Evolutionary conservation across 164 flowering plant genomes (phyloP), one percentile per base, ranked within the genome.

Genomic region (Sedum album): DNA sequence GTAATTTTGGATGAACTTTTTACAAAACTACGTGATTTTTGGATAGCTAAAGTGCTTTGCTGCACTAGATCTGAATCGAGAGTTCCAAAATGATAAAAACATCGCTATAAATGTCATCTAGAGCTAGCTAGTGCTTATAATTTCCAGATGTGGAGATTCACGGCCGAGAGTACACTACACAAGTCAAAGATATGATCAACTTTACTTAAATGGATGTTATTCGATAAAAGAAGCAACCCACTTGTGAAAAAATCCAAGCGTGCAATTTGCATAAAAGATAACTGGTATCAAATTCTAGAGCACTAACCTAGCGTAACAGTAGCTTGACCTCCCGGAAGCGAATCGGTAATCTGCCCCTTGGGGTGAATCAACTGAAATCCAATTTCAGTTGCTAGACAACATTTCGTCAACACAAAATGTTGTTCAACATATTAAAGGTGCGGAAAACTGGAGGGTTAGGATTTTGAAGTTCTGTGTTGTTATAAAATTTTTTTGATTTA

Each of bases 121-220:
- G n/a, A n/a, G n/a, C n/a, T n/a, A 35, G 38, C 31, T 26, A 55
- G 61, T 14, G 31, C 18, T 1, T 55, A 55, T 26, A 9, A 26
- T 11, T 55, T 1, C 18, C 18, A 25, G 61, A 55, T 13, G 26
- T 10, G 11, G 57, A n/a, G 38, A 51, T 26, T 55, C 61, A 55
- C 61, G 31, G 61, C 18, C 0, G 18, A 49, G 23, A 49, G 55
- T 4, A 21, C 2, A 26, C n/a, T 15, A 55, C 17, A 26, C 2
- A 55, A 55, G 31, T 55, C 61, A 55, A 55, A 55, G 61, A 55
- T 26, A 26, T n/a, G 61, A 55, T 28, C 61, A 55, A 10, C 46
- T 41, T 14, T 15, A 11, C 31, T 25, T 55, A 26, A 55, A 55
- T 25, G 15, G 31, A 26, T 55, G 31, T 14, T 55, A 25, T 55